Evolutionary conservation across 2,329 filamentous ascomycete genomes (phyloP).

Genomic region (Hymenoscyphus linearis): DNA sequence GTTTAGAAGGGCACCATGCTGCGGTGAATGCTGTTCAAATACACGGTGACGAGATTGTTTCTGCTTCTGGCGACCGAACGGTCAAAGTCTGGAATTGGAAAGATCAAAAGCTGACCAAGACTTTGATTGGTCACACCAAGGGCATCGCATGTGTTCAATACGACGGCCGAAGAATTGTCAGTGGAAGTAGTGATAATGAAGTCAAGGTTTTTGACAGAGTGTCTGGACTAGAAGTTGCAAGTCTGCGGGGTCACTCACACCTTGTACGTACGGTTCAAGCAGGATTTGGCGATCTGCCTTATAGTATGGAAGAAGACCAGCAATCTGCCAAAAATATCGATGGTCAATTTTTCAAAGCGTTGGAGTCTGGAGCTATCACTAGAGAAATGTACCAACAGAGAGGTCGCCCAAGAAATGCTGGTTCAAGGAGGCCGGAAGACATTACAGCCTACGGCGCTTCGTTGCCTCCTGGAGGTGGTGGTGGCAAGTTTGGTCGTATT

Average conservation of each 20-base stretch:
- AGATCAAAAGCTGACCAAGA: conserved; percentile 68
- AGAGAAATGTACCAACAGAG: conserved; percentile 28
- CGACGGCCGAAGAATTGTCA: conserved; percentile 88
- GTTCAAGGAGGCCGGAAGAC: conserved; percentile 68
- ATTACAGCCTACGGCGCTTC: conserved; percentile 78
- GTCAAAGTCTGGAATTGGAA: conserved; percentile 95
- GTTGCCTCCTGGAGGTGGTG: conserved; percentile 84
- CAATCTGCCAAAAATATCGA: conserved; percentile 70
- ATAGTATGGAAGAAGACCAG: conserved; percentile 69
- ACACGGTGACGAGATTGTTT: conserved; percentile 78
- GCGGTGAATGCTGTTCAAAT: conserved; percentile 97
- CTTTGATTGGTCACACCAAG: conserved; percentile 82
- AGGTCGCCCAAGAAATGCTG: conserved; percentile 44
- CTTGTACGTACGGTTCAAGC: conserved; percentile 93
- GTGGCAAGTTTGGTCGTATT: conserved; percentile 86
- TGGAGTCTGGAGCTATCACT: conserved; percentile 45
- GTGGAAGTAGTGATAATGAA: conserved; percentile 91
- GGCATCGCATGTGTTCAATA: conserved; percentile 98
- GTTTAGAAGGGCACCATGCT: conserved; percentile 76
- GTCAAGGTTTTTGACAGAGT: conserved; percentile 90
- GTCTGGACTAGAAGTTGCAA: conserved; percentile 84
- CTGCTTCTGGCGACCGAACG: conserved; percentile 86
- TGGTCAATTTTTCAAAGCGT: conserved; percentile 60
- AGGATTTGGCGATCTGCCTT: conserved; percentile 83
- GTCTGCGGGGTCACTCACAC: conserved; percentile 72